Evolutionary conservation across 805 yeast genomes (phyloP).

Genomic region (Monosporozyma siamensis): DNA sequence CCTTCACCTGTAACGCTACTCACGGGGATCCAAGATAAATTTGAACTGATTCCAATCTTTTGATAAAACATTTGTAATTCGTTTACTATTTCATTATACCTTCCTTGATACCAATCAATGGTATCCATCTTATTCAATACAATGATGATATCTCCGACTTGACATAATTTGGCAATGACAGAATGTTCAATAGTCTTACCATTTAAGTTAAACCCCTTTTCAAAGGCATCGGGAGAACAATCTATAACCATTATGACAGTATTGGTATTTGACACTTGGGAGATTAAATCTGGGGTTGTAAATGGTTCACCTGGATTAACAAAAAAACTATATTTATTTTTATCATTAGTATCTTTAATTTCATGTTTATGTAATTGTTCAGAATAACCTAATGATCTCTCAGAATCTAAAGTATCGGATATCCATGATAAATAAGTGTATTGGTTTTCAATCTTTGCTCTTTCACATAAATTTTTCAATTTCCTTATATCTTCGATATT

Average conservation of each 20-base stretch:
- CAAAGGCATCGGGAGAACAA: slow-evolving; percentile 10
- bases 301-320: slow-evolving; percentile 6
- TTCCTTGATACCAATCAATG: slow-evolving; percentile 82
- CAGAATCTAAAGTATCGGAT: slow-evolving; percentile 5
- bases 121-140: slow-evolving; percentile 74
- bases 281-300: background rate
- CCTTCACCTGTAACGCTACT: slow-evolving; percentile 94
- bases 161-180: slow-evolving; percentile 1
- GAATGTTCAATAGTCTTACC: slow-evolving; percentile 10
- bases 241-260: slow-evolving; percentile 8
- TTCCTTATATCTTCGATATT: slow-evolving; percentile 8
- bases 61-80: slow-evolving; percentile 69
- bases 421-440: slow-evolving; percentile 6
- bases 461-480: slow-evolving; percentile 5
- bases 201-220: slow-evolving; percentile 10
- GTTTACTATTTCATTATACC: slow-evolving; percentile 82
- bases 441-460: background rate
- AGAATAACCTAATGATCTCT: slow-evolving; percentile 3
- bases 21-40: slow-evolving; percentile 83
- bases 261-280: slow-evolving; percentile 1
- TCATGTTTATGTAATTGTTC: background rate
- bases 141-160: slow-evolving; percentile 5
- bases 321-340: slow-evolving; percentile 1
- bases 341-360: background rate
- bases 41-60: slow-evolving; percentile 75